A percentile compares a stretch with the other conserved stretches of the same genome.
Conservation (phyloP, 345 rosid genomes). For the Gossypium stocksii region DNA sequence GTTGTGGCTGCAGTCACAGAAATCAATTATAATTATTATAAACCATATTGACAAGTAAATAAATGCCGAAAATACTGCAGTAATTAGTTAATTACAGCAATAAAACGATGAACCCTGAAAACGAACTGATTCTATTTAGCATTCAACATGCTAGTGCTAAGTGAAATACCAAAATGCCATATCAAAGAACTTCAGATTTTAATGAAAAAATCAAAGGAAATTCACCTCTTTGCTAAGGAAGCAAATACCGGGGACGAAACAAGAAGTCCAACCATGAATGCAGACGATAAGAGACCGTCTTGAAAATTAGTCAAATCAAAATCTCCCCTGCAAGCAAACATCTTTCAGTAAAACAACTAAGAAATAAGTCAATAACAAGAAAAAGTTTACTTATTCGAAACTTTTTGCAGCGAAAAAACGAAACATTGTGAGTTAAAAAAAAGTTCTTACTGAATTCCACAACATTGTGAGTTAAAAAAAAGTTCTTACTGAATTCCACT, state of each 20-base stretch:
- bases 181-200: background rate
- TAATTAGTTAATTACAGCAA: background rate
- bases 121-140: background rate
- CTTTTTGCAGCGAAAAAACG: background rate
- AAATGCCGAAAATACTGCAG: background rate
- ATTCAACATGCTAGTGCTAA: background rate
- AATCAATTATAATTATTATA: background rate
- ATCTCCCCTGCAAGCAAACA: slow-evolving; percentile 58
- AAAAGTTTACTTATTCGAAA: background rate
- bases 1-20: slow-evolving; percentile 48
- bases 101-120: background rate
- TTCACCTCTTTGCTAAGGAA: slow-evolving; percentile 72
- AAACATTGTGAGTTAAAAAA: background rate
- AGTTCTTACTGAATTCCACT: slow-evolving; percentile 77
- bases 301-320: slow-evolving; percentile 70
- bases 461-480: background rate
- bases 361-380: background rate
- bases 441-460: slow-evolving; percentile 75
- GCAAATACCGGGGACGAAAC: slow-evolving; percentile 91
- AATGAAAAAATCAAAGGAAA: background rate
- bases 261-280: slow-evolving; percentile 98
- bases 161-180: background rate
- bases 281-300: slow-evolving; percentile 93
- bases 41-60: background rate
- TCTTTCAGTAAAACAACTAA: slow-evolving; percentile 2